Conservation (phyloP, 2,329 filamentous ascomycete species). For the Trichoderma simmonsii region DNA sequence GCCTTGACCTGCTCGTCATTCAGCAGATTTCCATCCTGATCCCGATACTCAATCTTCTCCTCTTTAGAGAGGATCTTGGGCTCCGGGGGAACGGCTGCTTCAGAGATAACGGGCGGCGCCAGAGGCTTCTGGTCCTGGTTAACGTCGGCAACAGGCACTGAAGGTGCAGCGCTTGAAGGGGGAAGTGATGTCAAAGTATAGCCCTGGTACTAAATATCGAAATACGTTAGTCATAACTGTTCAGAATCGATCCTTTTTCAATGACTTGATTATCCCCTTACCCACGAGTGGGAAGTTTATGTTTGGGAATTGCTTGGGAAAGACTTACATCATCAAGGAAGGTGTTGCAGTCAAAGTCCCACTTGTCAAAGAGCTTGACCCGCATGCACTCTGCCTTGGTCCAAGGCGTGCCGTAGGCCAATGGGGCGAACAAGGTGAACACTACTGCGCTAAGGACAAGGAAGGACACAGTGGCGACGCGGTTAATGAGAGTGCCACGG, state of each 20-base stretch:
- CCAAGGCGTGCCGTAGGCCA: constrained; percentile 93
- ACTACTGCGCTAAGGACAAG: constrained; percentile 69
- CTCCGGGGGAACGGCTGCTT: constrained; percentile 48
- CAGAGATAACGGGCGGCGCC: constrained; percentile 40
- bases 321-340: constrained; percentile 81
- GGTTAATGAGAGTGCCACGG: constrained; percentile 67
- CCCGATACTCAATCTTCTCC: constrained; percentile 89
- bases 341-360: constrained; percentile 98
- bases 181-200: constrained; percentile 26
- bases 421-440: constrained; percentile 81
- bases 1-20: constrained; percentile 77
- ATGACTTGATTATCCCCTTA: not conserved
- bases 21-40: constrained; percentile 88
- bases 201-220: constrained; percentile 38
- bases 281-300: constrained; percentile 30
- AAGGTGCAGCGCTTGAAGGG: constrained; percentile 26
- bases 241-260: not conserved
- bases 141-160: constrained; percentile 21
- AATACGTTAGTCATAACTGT: constrained; percentile 21
- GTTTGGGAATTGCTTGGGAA: constrained; percentile 35
- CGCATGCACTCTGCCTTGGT: constrained; percentile 82
- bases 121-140: constrained; percentile 28
- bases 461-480: constrained; percentile 69
- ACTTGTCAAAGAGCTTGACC: constrained; percentile 81
- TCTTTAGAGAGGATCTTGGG: constrained; percentile 57